Base-by-base conservation (phyloP, 2,329 filamentous ascomycete genomes). In the Dothideomycetes sp. region DNA sequence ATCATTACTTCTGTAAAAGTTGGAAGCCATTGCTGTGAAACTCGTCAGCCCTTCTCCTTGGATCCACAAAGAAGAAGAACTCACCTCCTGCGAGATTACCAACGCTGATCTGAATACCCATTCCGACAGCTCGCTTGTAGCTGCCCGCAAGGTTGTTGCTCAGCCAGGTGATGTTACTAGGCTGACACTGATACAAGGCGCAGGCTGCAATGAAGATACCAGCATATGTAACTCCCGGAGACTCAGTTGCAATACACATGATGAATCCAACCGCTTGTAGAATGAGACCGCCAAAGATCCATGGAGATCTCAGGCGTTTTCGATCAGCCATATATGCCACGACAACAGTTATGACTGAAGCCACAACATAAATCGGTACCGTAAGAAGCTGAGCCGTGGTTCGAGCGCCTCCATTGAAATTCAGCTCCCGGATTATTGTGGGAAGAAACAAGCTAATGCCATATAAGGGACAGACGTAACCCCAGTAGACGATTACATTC, bases 21-120 rank as follows among this genome's bases (percentile, higher is more conserved):
- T 84, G 4, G 77, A 79, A 0, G 79, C 76, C 72, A 84, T 81
- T 1, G 78, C 80, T 46, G n/a, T 3, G 24, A 16, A 18, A 2
- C 13, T 36, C 16, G 29, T 20, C 11, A n/a, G 3, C n/a, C 11
- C 5, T 15, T 13, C 4, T 15, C 4, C 8, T 17, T 10, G 5
- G n/a, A 34, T 8, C 16, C 9, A 11, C 6, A n/a, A 23, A 12
- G 27, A 19, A 15, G 11, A 7, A 31, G 4, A 20, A 45, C 44
- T 30, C 24, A 45, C 44, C 50, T 13, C 65, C 65, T 1, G 54
- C 57, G 11, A 64, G n/a, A 53, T 73, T 73, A 0, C 70, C 70
- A 17, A 73, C 56, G 0, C 59, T 64, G 24, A 73, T 65, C 50
- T 73, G 69, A 47, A 70, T 63, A 1, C 63, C 65, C 10, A 69